Conservation (phyloP, 2,329 filamentous ascomycete species). For the Mycosphaerelloides madeirae region DNA sequence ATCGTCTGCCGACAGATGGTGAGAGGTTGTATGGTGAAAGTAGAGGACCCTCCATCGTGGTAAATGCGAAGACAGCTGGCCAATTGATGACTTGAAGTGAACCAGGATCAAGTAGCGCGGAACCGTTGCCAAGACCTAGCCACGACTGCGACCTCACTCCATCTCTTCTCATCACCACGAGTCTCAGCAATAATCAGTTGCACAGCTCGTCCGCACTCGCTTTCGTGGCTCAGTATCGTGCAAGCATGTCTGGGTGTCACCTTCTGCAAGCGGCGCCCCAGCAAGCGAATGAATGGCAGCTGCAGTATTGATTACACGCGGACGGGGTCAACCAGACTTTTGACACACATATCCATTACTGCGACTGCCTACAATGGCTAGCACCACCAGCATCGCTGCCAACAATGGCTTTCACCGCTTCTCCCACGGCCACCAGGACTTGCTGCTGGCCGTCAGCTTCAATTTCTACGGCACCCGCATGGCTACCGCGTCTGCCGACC, state of each 20-base stretch:
- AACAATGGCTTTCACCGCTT: constrained; percentile 50
- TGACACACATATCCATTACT: background rate
- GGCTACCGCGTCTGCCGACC: constrained; percentile 86
- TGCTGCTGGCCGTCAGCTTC: constrained; percentile 81
- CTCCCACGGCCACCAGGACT: constrained; percentile 70
- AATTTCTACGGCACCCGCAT: constrained; percentile 90
- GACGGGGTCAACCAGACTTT: too few relatives aligned
- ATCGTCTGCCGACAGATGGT: constrained; percentile 9
- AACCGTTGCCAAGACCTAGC: background rate
- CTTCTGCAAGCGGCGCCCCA: too few relatives aligned
- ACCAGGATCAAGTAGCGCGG: background rate
- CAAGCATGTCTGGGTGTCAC: too few relatives aligned
- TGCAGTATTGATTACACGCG: too few relatives aligned
- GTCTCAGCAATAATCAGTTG: too few relatives aligned
- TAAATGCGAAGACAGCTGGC: background rate
- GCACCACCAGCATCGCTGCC: too few relatives aligned
- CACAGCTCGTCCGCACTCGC: too few relatives aligned
- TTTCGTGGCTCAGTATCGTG: too few relatives aligned
- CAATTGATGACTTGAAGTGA: background rate
- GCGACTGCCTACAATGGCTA: constrained; percentile 16
- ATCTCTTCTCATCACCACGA: too few relatives aligned
- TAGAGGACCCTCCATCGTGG: background rate
- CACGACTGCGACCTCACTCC: too few relatives aligned
- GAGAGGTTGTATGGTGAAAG: background rate
- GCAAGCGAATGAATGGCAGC: too few relatives aligned